Evolutionary conservation across 805 yeast species (phyloP).

Genomic region (Candida piceae): DNA sequence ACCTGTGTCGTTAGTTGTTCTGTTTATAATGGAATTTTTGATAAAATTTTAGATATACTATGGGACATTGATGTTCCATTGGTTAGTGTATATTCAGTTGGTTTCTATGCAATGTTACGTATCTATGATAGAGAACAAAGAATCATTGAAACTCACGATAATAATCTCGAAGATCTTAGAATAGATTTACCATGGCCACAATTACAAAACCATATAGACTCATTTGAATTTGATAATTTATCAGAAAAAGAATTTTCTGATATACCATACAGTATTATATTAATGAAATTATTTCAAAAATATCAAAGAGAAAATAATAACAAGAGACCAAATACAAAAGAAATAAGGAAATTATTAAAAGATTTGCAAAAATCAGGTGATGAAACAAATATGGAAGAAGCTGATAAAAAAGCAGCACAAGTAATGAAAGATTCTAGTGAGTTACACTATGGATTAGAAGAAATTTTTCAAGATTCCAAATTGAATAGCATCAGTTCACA

Average conservation of each 20-base stretch:
- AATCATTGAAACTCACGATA: constrained; percentile 70
- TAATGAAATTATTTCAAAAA: constrained; percentile 46
- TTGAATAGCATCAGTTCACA: constrained; percentile 17
- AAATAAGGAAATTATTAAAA: constrained; percentile 15
- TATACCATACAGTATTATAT: constrained; percentile 63
- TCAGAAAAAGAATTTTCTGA: constrained; percentile 48
- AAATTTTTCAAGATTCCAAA: constrained; percentile 25
- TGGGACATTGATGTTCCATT: constrained; percentile 49
- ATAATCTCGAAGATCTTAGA: constrained; percentile 58
- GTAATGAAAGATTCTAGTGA: constrained; percentile 34
- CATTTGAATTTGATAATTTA: constrained; percentile 43
- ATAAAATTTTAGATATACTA: constrained; percentile 30
- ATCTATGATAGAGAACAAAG: constrained; percentile 52
- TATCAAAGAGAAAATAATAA: constrained; percentile 30
- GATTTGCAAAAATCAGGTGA: constrained; percentile 8
- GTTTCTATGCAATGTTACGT: constrained; percentile 61
- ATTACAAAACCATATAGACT: constrained; percentile 43
- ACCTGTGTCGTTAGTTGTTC: constrained; percentile 41
- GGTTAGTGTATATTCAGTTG: constrained; percentile 45
- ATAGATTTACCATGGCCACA: constrained; percentile 71
- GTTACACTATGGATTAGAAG: constrained; percentile 24
- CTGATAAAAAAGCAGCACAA: constrained; percentile 38
- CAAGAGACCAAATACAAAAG: constrained; percentile 19
- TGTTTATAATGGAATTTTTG: constrained; percentile 4
- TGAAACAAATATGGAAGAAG: constrained; percentile 34